These are phyloP conservation scores for Monosporascus cannonballus DNA, from an alignment of 2,329 filamentous ascomycete genomes.

Conservation along the genomic window DNA sequence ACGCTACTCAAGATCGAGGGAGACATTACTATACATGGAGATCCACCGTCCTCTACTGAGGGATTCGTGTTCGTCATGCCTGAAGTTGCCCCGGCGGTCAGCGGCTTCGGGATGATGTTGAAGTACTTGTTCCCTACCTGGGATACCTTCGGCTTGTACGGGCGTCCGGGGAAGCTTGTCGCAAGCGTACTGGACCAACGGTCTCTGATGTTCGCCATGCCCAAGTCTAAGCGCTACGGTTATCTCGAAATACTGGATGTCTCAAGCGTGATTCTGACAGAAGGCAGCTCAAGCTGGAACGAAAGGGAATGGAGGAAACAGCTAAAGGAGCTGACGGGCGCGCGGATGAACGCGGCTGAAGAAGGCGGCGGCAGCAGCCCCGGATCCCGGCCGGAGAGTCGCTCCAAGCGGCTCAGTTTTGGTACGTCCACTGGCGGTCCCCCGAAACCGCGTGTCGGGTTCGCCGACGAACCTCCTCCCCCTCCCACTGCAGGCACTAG, in stretches of 20 bases:
- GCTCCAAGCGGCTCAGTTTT: conserved; percentile 51
- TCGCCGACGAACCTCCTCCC: conserved; percentile 43
- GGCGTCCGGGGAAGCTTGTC: conserved; percentile 77
- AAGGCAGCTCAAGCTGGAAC: conserved; percentile 70
- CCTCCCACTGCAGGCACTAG: conserved; percentile 33
- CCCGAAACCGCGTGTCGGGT: conserved; percentile 46
- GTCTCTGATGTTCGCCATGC: conserved; percentile 98
- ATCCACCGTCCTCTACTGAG: conserved; percentile 71
- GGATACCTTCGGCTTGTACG: conserved; percentile 88
- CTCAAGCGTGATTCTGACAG: conserved; percentile 67
- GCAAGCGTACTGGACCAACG: conserved; percentile 81
- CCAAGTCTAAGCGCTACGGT: conserved; percentile 77
- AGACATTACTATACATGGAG: conserved; percentile 77
- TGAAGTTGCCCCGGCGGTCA: conserved; percentile 84
- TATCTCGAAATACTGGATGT: conserved; percentile 90
- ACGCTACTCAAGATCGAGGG: conserved; percentile 93
- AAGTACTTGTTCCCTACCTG: conserved; percentile 89
- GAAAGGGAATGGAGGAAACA: conserved; percentile 87
- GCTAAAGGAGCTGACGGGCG: conserved; percentile 81
- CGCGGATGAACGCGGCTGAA: conserved; percentile 62
- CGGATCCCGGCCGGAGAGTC: conserved; percentile 50
- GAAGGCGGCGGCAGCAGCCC: conserved; percentile 39
- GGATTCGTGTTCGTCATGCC: conserved; percentile 99
- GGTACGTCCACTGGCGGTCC: conserved; percentile 29
- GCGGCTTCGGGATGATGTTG: conserved; percentile 92